Percentiles rank a stretch among this genome's conserved stretches.
These are phyloP conservation scores for Boeremia lycopersici DNA, from an alignment of 2,329 filamentous ascomycete genomes.

Conservation along the genomic window DNA sequence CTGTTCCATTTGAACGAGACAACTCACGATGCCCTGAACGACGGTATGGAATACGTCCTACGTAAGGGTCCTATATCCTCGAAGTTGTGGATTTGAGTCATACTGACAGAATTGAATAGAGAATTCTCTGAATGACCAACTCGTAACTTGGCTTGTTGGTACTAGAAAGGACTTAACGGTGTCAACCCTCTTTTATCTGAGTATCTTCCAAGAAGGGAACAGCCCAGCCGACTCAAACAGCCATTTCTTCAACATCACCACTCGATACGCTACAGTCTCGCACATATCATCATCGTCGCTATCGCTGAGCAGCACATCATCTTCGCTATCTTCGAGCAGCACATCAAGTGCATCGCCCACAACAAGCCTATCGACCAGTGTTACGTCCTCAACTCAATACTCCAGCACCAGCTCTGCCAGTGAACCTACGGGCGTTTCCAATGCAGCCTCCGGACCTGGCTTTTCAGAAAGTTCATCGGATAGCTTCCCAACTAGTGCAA, in stretches of 20 bases:
- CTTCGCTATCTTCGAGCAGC: not conserved
- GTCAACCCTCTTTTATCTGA: slow-evolving; percentile 15
- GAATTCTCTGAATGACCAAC: not conserved
- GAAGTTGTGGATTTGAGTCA: not conserved
- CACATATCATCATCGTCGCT: not conserved
- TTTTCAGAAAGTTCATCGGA: not conserved
- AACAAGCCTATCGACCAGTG: not conserved
- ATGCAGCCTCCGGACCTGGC: not conserved
- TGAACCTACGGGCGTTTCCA: not conserved
- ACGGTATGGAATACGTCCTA: slow-evolving; percentile 6
- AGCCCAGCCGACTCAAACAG: slow-evolving; percentile 9
- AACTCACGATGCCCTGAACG: not conserved
- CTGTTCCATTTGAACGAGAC: slow-evolving; percentile 17
- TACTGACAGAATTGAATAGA: not conserved
- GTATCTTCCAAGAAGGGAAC: slow-evolving; percentile 14
- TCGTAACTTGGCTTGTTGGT: slow-evolving; percentile 11
- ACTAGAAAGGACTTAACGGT: slow-evolving; percentile 12
- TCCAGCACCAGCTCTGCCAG: not conserved
- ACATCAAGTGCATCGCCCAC: not conserved
- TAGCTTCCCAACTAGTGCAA: not conserved
- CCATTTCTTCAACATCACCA: slow-evolving; percentile 12
- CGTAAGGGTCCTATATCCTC: not conserved
- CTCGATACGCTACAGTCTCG: not conserved
- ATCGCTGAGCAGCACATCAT: too few relatives aligned
- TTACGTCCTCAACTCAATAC: not conserved